Evolutionary conservation across 768 basidiomycete species (phyloP).

Genomic region (Phaeolepiota aurea): DNA sequence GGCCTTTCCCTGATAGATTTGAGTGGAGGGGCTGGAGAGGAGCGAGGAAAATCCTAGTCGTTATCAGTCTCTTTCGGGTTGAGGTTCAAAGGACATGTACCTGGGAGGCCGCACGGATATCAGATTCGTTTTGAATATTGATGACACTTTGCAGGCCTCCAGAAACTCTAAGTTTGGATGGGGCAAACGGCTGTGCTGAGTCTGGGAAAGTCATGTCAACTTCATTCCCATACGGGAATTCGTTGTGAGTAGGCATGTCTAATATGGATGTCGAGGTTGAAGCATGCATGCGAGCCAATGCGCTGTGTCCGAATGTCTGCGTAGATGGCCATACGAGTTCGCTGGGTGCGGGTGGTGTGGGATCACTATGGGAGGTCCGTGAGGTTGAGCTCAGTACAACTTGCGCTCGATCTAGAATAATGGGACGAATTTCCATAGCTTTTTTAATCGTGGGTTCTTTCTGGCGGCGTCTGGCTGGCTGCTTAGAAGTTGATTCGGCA

Average conservation of each 20-base stretch:
- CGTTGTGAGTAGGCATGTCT: not conserved
- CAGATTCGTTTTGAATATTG: not conserved
- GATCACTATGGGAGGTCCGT: not conserved
- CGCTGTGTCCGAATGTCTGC: constrained; percentile 32
- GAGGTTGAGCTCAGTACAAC: constrained; percentile 15
- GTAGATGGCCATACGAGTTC: constrained; percentile 11
- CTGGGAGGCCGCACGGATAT: not conserved
- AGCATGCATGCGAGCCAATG: constrained; percentile 17
- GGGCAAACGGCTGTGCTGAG: constrained; percentile 19
- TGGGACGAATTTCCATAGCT: constrained; percentile 36
- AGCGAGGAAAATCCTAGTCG: not conserved
- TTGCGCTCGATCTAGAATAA: constrained; percentile 29
- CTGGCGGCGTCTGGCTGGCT: constrained; percentile 29
- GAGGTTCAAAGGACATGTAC: not conserved
- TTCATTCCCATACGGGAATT: not conserved
- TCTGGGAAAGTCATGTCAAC: not conserved
- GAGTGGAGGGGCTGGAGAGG: not conserved
- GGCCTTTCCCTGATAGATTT: not conserved
- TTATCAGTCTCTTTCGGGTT: not conserved
- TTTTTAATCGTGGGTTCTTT: constrained; percentile 34
- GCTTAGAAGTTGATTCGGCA: constrained; percentile 35
- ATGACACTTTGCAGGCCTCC: not conserved
- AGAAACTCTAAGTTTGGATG: constrained; percentile 24
- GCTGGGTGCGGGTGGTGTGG: not conserved
- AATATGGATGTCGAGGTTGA: constrained; percentile 2